Percentiles rank a stretch among this genome's conserved stretches.
Evolutionary conservation across 345 rosid species (phyloP).

Genomic region (Boechera divaricarpa): DNA sequence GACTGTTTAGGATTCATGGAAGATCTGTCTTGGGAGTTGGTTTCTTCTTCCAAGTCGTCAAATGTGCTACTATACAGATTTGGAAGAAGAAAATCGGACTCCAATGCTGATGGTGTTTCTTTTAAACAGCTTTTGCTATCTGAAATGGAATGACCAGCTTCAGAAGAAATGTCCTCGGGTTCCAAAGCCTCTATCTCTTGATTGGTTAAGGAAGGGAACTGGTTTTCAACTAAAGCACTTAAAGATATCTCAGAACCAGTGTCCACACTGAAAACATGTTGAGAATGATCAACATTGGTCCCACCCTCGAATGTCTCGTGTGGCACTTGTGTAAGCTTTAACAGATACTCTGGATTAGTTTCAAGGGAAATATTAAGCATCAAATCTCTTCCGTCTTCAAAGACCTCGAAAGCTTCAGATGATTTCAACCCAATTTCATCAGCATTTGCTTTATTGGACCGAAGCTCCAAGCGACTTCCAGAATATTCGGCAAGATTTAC

Average conservation of each 20-base stretch:
- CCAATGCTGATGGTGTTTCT: neutral
- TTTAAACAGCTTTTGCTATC: constrained; percentile 1
- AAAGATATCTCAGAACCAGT: constrained; percentile 38
- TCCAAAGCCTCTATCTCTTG: constrained; percentile 29
- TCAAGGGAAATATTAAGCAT: neutral
- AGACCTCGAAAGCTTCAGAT: constrained; percentile 13
- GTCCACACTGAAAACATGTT: constrained; percentile 24
- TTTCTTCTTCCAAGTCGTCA: constrained; percentile 14
- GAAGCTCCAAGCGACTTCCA: constrained; percentile 2
- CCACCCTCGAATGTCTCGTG: constrained; percentile 2
- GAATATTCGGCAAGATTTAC: constrained; percentile 2
- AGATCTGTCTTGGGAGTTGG: constrained; percentile 18
- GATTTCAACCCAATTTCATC: constrained; percentile 10
- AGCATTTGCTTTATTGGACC: constrained; percentile 21
- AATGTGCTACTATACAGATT: neutral
- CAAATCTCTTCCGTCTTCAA: constrained; percentile 4
- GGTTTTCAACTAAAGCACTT: constrained; percentile 38
- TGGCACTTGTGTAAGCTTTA: constrained; percentile 14
- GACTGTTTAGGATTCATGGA: constrained; percentile 7
- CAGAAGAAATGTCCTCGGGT: constrained; percentile 13
- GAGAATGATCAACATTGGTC: neutral
- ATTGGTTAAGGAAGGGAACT: constrained; percentile 22
- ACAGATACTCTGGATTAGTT: neutral
- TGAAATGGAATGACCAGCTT: neutral
- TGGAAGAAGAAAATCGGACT: neutral